Evolutionary conservation across 805 yeast species (phyloP), one percentile per base, ranked within the genome.

Genomic region (Lachancea meyersii): DNA sequence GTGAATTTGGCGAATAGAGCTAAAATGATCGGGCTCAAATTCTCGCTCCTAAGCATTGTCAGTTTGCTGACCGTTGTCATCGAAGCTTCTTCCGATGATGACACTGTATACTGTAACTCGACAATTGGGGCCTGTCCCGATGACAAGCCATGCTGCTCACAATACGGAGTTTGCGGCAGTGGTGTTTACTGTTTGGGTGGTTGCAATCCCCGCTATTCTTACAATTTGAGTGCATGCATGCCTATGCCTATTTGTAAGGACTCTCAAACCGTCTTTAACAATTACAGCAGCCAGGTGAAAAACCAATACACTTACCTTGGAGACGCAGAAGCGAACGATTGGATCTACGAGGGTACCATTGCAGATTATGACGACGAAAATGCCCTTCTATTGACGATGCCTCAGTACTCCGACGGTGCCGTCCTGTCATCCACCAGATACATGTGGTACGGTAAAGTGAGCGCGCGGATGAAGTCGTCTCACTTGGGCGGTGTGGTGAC

Each of bases 371-470:
- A 78, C 49, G 63, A 61, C 42, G 66, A 61, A 26, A 77, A 74
- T 49, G 72, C 80, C 10, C 60, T 77, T 47, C 64, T 83, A 26
- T 60, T 87, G 48, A 85, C 89, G 43, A 85, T 89, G 95, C 93
- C 91, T 24, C 73, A 82, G 47, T 58, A 77, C 40, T 65, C 86
- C 16, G 68, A 76, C 38, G 96, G 96, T 59, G 76, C 95, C 10
- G 89, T 87, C 39, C 58, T 88, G 20, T 82, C 94, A 0, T 80
- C 94, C 2, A 77, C 94, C 4, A 73, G 77, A 56, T 86, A 76
- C 65, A 65, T 89, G 43, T 89, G 95, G 96, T 88, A 84, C 65
- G 97, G 97, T 41, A 84, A 80, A 59, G 73, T 86, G 24, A 68
- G 80, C 24, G 80, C 82, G 38, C 74, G 69, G 38, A 55, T 87